Base-by-base conservation (phyloP, 805 yeast genomes). In the Spathaspora girioi region DNA sequence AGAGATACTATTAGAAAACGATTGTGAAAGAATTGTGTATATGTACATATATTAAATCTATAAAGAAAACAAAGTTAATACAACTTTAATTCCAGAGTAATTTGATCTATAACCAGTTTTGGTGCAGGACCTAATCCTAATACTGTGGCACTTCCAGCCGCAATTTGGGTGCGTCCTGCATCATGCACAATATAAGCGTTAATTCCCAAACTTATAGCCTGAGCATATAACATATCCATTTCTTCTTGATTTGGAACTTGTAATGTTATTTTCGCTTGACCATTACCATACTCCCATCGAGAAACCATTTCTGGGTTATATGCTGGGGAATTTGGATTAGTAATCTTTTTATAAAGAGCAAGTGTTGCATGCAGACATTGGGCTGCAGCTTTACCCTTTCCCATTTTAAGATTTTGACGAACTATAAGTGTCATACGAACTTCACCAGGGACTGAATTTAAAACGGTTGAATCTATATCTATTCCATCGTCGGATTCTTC, bases 71-170 rank as follows among this genome's bases (percentile, higher is more conserved):
- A 23, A 23, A 23, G 26, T 46, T 45, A 52, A 62, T 87, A 89
- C 53, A 93, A 72, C 64, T 86, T 89, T 59, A 93, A 75, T 23
- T 78, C 84, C 14, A 89, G 86, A 0, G 98, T 92, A 50, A 93
- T 82, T 63, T 84, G 82, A 65, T 94, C 97, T 54, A 93, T 67
- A 0, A 86, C 83, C 0, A 77, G 59, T 57, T 84, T 89, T 19
- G 98, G 97, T 17, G 97, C 98, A 1, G 99, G 99, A 0, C 99
- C 99, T 26, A 94, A 66, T 1, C 98, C 99, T n/a, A 94, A 70
- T 1, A 94, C 98, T 0, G 99, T 94, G 2, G 96, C 96, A 53
- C 94, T 85, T 0, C 98, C 98, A 5, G 97, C 87, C n/a, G 89
- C 96, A 47, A 94, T 83, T 66, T 94, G 97, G 0, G 99, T 93